Evolutionary conservation across 768 basidiomycete species (phyloP), one percentile per base, ranked within the genome.

Genomic region (Glaciozyma antarctica): DNA sequence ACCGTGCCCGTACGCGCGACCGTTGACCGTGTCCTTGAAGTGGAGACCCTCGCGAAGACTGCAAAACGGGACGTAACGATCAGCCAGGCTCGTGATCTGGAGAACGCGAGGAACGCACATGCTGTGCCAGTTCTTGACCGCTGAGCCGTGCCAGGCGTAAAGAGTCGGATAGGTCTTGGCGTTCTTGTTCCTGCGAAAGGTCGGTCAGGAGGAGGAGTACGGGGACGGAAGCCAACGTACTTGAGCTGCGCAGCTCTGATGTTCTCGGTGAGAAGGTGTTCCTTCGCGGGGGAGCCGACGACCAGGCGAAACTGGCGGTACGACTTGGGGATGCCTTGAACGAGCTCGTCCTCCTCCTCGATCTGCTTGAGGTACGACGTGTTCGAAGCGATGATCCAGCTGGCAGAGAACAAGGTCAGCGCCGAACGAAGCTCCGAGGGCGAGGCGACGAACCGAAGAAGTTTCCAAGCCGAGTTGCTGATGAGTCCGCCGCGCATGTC

Each of bases 281-380:
- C 87, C 13, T 85, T 85, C 68, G 85, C 83, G 5, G 87, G 86
- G 1, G 84, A 81, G 7, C 86, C 87, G 16, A 86, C 85, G 61
- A 83, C 83, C 74, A 88, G 82, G 28, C 84, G 79, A 74, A 86
- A 88, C 67, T 88, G 87, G 32, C 80, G 77, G 81, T 82, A 86
- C 0, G 63, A 71, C 74, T 63, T 72, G 82, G 84, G 82, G 24
- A 86, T 75, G 58, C 82, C 82, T 64, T 80, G 77, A 55, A 87
- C 79, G 21, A 78, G 75, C 66, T 86, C 84, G 54, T 83, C 82
- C 10, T 77, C 76, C 5, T 80, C 77, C 16, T 79, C 79, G 48
- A 86, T 81, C 64, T 84, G 83, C 76, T 87, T 84, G 16, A 87
- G 78, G 72, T 86, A 81, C 0, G 86, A 83, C 2, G 86, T 87